Percentiles rank a stretch among this genome's conserved stretches.
Conservation (phyloP, 192 early-diverging fungal species). For the Podila minutissima region DNA sequence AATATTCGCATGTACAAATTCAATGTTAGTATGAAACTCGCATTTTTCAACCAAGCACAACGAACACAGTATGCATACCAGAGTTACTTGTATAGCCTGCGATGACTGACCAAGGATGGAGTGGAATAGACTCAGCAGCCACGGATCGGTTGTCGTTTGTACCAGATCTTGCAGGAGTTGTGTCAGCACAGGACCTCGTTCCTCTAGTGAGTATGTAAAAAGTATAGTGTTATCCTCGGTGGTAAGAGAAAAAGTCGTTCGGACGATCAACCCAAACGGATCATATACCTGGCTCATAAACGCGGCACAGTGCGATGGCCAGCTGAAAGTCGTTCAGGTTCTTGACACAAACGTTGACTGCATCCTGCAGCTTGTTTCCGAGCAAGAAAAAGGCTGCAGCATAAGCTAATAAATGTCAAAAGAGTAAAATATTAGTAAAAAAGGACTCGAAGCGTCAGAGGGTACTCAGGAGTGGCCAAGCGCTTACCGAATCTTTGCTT, state of each 20-base stretch:
- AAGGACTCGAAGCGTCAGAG: background rate
- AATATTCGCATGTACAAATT: background rate
- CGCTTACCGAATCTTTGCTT: constrained; percentile 88
- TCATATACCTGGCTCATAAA: constrained; percentile 84
- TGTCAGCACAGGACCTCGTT: constrained; percentile 35
- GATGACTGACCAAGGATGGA: constrained; percentile 63
- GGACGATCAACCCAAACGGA: background rate
- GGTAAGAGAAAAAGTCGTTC: background rate
- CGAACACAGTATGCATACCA: constrained; percentile 54
- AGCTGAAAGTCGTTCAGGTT: constrained; percentile 93
- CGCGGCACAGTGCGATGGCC: constrained; percentile 89
- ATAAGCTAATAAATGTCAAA: constrained; percentile 67
- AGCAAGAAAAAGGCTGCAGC: constrained; percentile 97
- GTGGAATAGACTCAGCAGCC: constrained; percentile 39
- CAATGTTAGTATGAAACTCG: background rate
- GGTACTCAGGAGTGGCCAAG: background rate
- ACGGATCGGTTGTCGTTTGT: constrained; percentile 25
- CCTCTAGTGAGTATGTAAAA: constrained; percentile 13
- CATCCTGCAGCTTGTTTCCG: constrained; percentile 87
- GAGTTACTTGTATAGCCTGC: constrained; percentile 65
- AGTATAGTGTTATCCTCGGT: background rate
- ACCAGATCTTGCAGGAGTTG: constrained; percentile 27
- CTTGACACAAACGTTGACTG: constrained; percentile 91
- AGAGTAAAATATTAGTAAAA: background rate
- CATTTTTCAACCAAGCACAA: background rate